Conservation (phyloP, 2,329 filamentous ascomycete genomes). For the Ophiostoma perfectum region DNA sequence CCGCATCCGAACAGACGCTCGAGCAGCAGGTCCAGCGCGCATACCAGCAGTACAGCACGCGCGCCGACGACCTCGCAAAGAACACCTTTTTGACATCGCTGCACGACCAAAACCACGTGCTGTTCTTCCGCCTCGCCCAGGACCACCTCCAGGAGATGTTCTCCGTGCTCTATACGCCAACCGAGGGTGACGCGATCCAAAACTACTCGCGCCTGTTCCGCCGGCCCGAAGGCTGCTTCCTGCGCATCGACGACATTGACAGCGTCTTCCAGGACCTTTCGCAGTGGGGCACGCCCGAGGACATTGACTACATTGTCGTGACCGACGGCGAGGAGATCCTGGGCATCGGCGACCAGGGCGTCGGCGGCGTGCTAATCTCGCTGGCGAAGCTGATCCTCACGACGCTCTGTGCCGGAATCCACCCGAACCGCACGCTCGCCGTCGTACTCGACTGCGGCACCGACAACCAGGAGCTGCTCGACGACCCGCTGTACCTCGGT, state of each 20-base stretch:
- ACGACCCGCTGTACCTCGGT: conserved; percentile 76
- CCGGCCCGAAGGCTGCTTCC: conserved; percentile 71
- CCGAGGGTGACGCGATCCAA: conserved; percentile 81
- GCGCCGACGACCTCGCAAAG: conserved; percentile 63
- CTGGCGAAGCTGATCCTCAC: conserved; percentile 77
- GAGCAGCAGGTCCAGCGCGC: conserved; percentile 72
- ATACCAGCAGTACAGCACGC: conserved; percentile 69
- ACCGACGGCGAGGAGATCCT: conserved; percentile 64
- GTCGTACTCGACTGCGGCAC: conserved; percentile 85
- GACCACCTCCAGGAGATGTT: conserved; percentile 84
- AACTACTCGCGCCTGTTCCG: conserved; percentile 77
- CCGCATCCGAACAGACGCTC: conserved; percentile 65
- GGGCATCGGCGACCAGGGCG: conserved; percentile 84
- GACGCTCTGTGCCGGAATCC: conserved; percentile 80
- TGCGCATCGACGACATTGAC: conserved; percentile 66
- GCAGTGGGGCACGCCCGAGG: conserved; percentile 63
- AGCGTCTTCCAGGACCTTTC: conserved; percentile 60
- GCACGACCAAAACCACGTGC: conserved; percentile 77
- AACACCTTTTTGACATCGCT: conserved; percentile 84
- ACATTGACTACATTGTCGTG: conserved; percentile 80
- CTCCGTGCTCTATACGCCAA: conserved; percentile 83
- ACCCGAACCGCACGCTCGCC: conserved; percentile 70
- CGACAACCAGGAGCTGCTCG: conserved; percentile 67
- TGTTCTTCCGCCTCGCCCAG: conserved; percentile 73
- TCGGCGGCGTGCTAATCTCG: conserved; percentile 77